phyloP scores from a whole-genome alignment of 1,284 basidiomycete species.

The Heterobasidion occidentale region DNA sequence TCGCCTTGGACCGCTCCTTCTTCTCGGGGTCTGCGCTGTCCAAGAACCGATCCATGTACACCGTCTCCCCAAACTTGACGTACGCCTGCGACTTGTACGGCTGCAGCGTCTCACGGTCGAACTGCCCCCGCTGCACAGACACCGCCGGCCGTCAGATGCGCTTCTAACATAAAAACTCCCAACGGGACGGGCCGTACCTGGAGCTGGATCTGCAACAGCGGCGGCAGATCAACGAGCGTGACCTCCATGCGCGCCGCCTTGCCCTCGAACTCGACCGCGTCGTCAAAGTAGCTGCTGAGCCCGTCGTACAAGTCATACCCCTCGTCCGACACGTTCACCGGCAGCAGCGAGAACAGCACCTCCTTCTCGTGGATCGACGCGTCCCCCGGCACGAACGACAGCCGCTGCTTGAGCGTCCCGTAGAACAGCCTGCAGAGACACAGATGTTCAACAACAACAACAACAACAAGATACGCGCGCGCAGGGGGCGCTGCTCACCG shows the following conservation, averaged over 20 bases:
- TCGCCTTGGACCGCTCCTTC: conserved; percentile 58
- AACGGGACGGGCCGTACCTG: conserved; percentile 48
- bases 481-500: conserved; percentile 37
- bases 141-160: not conserved
- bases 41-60: conserved; percentile 91
- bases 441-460: not conserved
- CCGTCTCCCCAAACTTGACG: conserved; percentile 81
- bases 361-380: conserved; percentile 75
- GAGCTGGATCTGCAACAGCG: conserved; percentile 90
- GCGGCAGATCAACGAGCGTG: conserved; percentile 80
- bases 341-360: conserved; percentile 89
- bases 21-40: conserved; percentile 67
- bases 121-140: conserved; percentile 79
- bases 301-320: conserved; percentile 91
- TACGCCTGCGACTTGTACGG: conserved; percentile 96
- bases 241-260: conserved; percentile 86
- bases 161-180: not conserved
- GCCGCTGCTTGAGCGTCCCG: conserved; percentile 76
- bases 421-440: conserved; percentile 82
- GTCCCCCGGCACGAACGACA: conserved; percentile 42
- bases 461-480: too few species aligned
- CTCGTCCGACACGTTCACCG: conserved; percentile 88
- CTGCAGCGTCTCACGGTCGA: conserved; percentile 82
- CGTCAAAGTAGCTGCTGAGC: conserved; percentile 87
- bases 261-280: conserved; percentile 84